These are phyloP conservation scores for Epichloe sylvatica DNA, from an alignment of 2,329 filamentous ascomycete genomes.

Conservation along the genomic window DNA sequence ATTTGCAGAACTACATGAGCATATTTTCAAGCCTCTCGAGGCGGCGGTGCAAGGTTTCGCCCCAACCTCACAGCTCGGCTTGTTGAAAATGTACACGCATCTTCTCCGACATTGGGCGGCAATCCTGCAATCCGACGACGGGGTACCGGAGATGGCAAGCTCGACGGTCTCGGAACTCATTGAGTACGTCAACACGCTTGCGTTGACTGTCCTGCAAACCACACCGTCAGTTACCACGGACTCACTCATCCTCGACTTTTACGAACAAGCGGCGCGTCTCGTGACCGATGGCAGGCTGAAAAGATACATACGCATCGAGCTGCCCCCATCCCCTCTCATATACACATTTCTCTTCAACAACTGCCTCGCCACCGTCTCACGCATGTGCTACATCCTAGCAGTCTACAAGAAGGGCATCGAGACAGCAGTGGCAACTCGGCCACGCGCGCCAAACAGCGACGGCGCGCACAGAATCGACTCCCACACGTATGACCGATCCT, in stretches of 20 bases:
- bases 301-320: slow-evolving; percentile 46
- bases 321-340: slow-evolving; percentile 53
- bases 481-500: slow-evolving; percentile 38
- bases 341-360: slow-evolving; percentile 57
- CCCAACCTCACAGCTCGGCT: slow-evolving; percentile 36
- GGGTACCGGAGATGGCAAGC: slow-evolving; percentile 22
- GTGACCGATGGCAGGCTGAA: slow-evolving; percentile 38
- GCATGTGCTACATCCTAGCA: slow-evolving; percentile 55
- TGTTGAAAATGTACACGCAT: slow-evolving; percentile 54
- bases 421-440: slow-evolving; percentile 34
- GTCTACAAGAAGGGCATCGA: slow-evolving; percentile 65
- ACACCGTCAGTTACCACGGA: slow-evolving; percentile 28
- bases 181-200: slow-evolving; percentile 39
- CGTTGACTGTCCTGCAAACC: slow-evolving; percentile 46
- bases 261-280: slow-evolving; percentile 44
- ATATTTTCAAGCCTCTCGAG: slow-evolving; percentile 40
- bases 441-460: slow-evolving; percentile 10
- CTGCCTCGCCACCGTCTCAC: slow-evolving; percentile 50
- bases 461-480: slow-evolving; percentile 17
- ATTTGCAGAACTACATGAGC: slow-evolving; percentile 33
- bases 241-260: slow-evolving; percentile 55
- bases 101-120: slow-evolving; percentile 49
- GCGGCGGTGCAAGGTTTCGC: slow-evolving; percentile 34
- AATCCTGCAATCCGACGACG: slow-evolving; percentile 26
- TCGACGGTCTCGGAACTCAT: slow-evolving; percentile 28